These are phyloP conservation scores for Thoreauomyces humboldtii DNA, from an alignment of 192 early-diverging fungal species.

Conservation along the genomic window DNA sequence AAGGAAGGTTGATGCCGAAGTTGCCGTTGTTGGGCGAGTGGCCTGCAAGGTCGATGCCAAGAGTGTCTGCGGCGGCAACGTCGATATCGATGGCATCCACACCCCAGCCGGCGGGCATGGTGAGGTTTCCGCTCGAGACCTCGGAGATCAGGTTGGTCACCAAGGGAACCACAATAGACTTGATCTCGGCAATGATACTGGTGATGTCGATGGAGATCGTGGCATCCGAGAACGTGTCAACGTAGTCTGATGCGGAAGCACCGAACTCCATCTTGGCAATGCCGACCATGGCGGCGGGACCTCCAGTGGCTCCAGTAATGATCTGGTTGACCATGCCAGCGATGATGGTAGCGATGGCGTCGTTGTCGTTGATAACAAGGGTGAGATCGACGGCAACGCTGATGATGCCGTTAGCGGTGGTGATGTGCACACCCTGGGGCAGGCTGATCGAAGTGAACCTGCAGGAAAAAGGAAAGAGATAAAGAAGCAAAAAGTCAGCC, in stretches of 20 bases:
- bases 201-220: slow-evolving; percentile 2
- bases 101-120: slow-evolving; percentile 24
- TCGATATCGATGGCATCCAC: slow-evolving; percentile 20
- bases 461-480: too few species aligned
- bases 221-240: slow-evolving; percentile 22
- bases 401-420: neutral
- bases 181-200: neutral
- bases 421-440: slow-evolving; percentile 8
- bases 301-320: neutral
- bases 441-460: slow-evolving; percentile 1
- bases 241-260: slow-evolving; percentile 13
- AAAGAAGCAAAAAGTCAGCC: neutral
- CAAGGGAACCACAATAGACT: neutral
- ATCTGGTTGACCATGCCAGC: slow-evolving; percentile 24
- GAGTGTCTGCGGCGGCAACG: neutral
- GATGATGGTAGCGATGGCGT: slow-evolving; percentile 13
- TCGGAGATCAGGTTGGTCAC: neutral
- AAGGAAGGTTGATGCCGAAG: slow-evolving; percentile 20
- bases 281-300: slow-evolving; percentile 4
- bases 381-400: neutral
- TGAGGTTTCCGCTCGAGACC: too few species aligned
- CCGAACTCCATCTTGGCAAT: slow-evolving; percentile 13
- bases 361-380: slow-evolving; percentile 24
- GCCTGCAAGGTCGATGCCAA: slow-evolving; percentile 15
- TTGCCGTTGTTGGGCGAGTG: slow-evolving; percentile 28